phyloP scores from a whole-genome alignment of 176 grass and related monocot genomes.

The bread wheat (Triticum aestivum) region DNA sequence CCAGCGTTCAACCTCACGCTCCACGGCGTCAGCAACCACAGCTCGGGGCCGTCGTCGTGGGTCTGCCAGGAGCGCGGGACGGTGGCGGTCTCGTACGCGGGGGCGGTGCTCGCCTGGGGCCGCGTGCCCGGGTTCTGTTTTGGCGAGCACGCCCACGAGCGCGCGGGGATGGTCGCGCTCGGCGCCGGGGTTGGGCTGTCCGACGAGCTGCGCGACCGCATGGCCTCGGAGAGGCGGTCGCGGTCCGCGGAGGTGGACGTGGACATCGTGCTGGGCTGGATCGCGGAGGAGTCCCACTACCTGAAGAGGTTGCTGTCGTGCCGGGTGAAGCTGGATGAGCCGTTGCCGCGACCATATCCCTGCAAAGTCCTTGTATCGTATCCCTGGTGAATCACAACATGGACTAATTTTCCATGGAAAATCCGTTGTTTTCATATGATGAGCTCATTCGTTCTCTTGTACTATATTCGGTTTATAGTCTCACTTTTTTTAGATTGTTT shows the following conservation, averaged over 20 bases:
- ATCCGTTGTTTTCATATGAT: too few species aligned
- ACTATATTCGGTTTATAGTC: too few species aligned
- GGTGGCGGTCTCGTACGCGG: conserved; percentile 19
- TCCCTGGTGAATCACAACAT: not conserved
- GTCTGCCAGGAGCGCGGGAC: not conserved
- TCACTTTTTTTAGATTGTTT: too few species aligned
- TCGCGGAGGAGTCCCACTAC: not conserved
- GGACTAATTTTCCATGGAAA: too few species aligned
- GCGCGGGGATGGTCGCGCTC: conserved; percentile 2
- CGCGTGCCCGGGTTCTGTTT: conserved; percentile 24
- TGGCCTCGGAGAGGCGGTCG: not conserved
- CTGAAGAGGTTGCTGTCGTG: conserved; percentile 13
- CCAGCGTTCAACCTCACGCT: conserved; percentile 5
- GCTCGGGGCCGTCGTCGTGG: not conserved
- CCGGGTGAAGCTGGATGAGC: conserved; percentile 8
- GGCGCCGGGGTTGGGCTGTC: conserved; percentile 5
- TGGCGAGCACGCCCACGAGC: not conserved
- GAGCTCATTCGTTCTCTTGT: too few species aligned
- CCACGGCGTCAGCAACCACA: not conserved
- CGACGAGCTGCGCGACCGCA: conserved; percentile 1
- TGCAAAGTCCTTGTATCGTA: not conserved
- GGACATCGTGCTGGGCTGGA: not conserved
- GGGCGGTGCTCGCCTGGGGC: conserved; percentile 28
- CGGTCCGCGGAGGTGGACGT: conserved; percentile 5
- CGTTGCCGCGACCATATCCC: not conserved